These are phyloP conservation scores for Ensete glaucum DNA, from an alignment of 176 grass and related monocot genomes.

Conservation along the genomic window DNA sequence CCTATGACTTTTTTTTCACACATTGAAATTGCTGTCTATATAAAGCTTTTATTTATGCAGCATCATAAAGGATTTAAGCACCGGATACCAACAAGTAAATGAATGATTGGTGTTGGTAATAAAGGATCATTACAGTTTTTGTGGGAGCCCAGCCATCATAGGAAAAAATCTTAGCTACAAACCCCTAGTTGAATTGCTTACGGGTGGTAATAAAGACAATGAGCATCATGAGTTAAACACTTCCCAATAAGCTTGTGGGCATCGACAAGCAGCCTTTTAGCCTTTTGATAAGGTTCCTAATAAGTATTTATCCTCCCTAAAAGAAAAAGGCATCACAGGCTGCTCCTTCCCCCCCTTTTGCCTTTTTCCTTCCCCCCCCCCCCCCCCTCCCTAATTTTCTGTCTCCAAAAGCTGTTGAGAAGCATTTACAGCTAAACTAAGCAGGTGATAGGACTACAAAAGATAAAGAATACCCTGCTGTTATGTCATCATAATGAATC, in stretches of 20 bases:
- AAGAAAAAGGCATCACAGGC: neutral
- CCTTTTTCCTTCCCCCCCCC: neutral
- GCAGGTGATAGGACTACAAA: neutral
- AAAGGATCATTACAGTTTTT: too few species aligned
- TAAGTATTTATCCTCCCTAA: neutral
- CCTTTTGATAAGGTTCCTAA: slow-evolving; percentile 10
- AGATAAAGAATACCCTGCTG: neutral
- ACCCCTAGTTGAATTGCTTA: neutral
- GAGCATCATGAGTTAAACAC: neutral
- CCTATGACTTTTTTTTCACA: neutral
- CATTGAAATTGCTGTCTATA: neutral
- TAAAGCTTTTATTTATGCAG: neutral
- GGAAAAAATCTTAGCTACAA: too few species aligned
- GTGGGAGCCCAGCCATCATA: too few species aligned
- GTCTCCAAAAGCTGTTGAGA: neutral
- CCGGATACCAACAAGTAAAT: neutral
- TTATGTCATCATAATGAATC: too few species aligned
- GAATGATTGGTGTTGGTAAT: neutral
- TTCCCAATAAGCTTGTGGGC: slow-evolving; percentile 9
- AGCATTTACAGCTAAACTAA: neutral
- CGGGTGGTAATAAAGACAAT: neutral
- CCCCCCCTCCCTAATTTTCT: neutral
- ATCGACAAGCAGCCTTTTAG: slow-evolving; percentile 9
- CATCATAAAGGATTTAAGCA: too few species aligned
- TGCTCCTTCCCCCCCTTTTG: neutral